Evolutionary conservation across 305 asterid genomes (phyloP).

Genomic region (Monarda citriodora): DNA sequence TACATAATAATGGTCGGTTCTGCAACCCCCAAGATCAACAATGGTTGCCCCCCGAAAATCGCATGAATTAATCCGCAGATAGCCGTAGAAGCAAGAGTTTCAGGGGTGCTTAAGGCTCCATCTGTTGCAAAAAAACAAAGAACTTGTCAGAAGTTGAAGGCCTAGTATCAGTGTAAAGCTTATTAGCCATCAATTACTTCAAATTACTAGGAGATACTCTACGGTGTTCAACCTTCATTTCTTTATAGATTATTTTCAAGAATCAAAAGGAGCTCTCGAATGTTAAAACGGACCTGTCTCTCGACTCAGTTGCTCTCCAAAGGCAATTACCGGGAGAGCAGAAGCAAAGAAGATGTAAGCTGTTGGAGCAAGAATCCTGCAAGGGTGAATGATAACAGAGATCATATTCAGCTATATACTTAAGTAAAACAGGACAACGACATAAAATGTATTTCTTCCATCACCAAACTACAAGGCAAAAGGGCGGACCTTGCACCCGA

Average conservation of each 20-base stretch:
- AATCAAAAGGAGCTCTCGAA: not conserved
- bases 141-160: conserved; percentile 1
- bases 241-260: not conserved
- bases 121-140: conserved; percentile 33
- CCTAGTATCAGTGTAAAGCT: not conserved
- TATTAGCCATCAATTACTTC: too few species aligned
- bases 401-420: conserved; percentile 10
- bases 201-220: too few species aligned
- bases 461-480: not conserved
- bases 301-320: conserved; percentile 91
- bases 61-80: conserved; percentile 87
- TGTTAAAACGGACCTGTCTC: conserved; percentile 60
- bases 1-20: conserved; percentile 97
- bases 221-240: not conserved
- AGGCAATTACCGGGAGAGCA: conserved; percentile 95
- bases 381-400: conserved; percentile 22
- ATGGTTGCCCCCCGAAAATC: conserved; percentile 87
- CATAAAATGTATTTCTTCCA: not conserved
- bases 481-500: conserved; percentile 62
- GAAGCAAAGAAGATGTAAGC: conserved; percentile 95
- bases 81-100: conserved; percentile 90
- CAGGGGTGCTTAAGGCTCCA: conserved; percentile 82
- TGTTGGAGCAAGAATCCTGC: conserved; percentile 94
- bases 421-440: conserved; percentile 1
- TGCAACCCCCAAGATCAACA: conserved; percentile 90